Percentiles rank a stretch among this genome's conserved stretches.
Conservation (phyloP, 2,329 filamentous ascomycete species). For the Fusarium subtropicale region DNA sequence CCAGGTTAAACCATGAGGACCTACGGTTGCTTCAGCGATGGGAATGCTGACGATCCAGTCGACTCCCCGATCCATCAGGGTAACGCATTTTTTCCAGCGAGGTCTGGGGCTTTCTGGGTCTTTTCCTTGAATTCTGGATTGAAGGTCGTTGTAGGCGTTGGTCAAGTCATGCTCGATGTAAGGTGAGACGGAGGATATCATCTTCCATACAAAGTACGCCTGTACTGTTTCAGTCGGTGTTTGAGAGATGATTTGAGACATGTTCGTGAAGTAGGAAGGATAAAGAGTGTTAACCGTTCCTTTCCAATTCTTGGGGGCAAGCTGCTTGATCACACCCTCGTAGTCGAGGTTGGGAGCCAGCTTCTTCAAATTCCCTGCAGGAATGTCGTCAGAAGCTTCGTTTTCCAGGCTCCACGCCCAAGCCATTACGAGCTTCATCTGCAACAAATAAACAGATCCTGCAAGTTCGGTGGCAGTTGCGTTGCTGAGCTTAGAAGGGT, state of each 20-base stretch:
- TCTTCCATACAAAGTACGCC: conserved; percentile 73
- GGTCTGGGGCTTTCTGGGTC: conserved; percentile 12
- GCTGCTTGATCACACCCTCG: conserved; percentile 6
- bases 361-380: not conserved
- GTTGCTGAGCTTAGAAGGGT: conserved; percentile 18
- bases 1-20: conserved; percentile 66
- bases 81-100: conserved; percentile 24
- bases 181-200: conserved; percentile 64
- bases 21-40: not conserved
- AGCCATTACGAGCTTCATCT: not conserved
- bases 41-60: conserved; percentile 10
- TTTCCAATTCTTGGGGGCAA: conserved; percentile 24
- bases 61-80: conserved; percentile 17
- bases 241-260: conserved; percentile 31
- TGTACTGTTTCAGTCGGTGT: conserved; percentile 67
- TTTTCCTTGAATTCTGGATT: conserved; percentile 68
- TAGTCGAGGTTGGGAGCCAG: conserved; percentile 26
- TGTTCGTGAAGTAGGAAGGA: conserved; percentile 1
- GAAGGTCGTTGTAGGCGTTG: conserved; percentile 69
- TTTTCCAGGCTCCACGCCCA: not conserved
- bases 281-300: not conserved
- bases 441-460: not conserved
- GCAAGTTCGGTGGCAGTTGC: not conserved
- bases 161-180: conserved; percentile 70
- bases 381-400: not conserved